Conservation (phyloP, 768 basidiomycete genomes). For the Tulasnella calospora region DNA sequence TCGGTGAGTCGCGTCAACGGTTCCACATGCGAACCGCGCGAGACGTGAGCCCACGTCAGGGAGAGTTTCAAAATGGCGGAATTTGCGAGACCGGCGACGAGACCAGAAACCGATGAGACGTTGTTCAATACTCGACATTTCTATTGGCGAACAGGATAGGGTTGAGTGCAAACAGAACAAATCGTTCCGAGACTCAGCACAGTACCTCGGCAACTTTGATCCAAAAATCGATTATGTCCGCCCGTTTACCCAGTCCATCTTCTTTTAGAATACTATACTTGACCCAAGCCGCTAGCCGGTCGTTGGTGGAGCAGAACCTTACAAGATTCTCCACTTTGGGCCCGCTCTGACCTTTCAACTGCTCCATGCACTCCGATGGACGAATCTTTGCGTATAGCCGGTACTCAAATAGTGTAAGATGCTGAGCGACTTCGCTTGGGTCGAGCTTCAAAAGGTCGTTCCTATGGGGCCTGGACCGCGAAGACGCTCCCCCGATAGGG, state of each 20-base stretch:
- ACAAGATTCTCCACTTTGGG: conserved; percentile 43
- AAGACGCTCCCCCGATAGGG: conserved; percentile 24
- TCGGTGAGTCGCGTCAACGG: conserved; percentile 15
- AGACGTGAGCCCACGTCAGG: conserved; percentile 22
- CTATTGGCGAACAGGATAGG: not conserved
- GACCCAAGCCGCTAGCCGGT: conserved; percentile 63
- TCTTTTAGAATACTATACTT: conserved; percentile 55
- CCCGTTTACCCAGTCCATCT: conserved; percentile 50
- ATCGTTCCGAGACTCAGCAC: not conserved
- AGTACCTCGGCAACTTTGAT: conserved; percentile 70
- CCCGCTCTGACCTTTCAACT: conserved; percentile 44
- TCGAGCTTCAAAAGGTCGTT: conserved; percentile 63
- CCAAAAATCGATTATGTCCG: conserved; percentile 65
- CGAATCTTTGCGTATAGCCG: conserved; percentile 63
- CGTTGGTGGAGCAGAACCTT: conserved; percentile 52
- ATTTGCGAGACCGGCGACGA: conserved; percentile 11
- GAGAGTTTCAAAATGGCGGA: conserved; percentile 8
- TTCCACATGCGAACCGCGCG: conserved; percentile 3
- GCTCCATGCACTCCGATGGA: conserved; percentile 67
- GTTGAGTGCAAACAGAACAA: too few species aligned
- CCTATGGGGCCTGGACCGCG: conserved; percentile 48
- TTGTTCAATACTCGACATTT: conserved; percentile 20
- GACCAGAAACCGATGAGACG: conserved; percentile 10
- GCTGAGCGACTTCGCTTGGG: conserved; percentile 67
- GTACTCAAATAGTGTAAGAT: conserved; percentile 72